Evolutionary conservation across 371 early-diverging fungal species (phyloP), one percentile per base, ranked within the genome.

Genomic region (Mortierella sp.): DNA sequence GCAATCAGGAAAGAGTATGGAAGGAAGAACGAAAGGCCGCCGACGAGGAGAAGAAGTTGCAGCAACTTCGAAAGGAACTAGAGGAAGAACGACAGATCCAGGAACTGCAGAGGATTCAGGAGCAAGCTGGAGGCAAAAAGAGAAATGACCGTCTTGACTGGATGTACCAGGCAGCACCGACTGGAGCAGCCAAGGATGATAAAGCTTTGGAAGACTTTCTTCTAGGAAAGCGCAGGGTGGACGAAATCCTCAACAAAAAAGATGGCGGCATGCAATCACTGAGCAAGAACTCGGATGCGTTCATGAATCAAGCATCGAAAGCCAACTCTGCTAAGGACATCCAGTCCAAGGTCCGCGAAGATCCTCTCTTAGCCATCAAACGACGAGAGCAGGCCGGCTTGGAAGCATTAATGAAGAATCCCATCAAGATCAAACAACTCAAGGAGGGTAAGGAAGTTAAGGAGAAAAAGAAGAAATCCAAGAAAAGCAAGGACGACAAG

Each of bases 1-100:
- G 91, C 37, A 79, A 96, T 80, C 92, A 92, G 79, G 96, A 95
- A 70, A 86, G 89, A 76, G 94, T 97, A 45, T 97, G 96, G 94
- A 91, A 95, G 68, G 90, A 88, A 61, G 96, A 97, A 72, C 86
- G 86, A 41, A 88, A 91, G 54, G 92, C 91, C 25, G 87, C 85
- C 8, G 96, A 95, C 58, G 97, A 97, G 77, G 84, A 91, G 57
- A 84, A 88, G 56, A 94, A 95, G 70, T 79, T 94, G 19, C 96
- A 92, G 12, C 95, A 95, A 83, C 87, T 96, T 54, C 89, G 85
- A 52, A 97, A 97, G 80, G 97, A 98, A 79, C 82, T 91, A 48
- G 90, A 91, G 55, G 97, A 96, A 78, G 96, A 98, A 73, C 83
- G 96, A 37, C 91, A 93, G 56, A 78, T 90, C 28, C 90, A 93